phyloP scores from a whole-genome alignment of 306 rosid species.

The Vigna radiata region DNA sequence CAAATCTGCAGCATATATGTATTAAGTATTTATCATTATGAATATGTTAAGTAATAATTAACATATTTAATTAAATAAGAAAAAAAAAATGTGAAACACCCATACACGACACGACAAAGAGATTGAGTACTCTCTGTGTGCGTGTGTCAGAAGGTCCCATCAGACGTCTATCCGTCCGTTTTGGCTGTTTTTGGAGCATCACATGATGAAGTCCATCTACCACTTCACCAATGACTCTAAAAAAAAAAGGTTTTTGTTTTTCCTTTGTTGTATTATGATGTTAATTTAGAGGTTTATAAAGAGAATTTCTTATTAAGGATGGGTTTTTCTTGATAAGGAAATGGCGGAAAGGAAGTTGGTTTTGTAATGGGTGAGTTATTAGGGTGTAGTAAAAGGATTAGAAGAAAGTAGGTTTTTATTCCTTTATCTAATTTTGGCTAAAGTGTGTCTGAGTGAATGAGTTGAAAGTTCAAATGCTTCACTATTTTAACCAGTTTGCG shows the following conservation, averaged over 20 bases:
- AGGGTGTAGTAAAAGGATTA: conserved; percentile 35
- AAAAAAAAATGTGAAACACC: neutral
- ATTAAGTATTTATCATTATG: neutral
- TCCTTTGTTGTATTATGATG: neutral
- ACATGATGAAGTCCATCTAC: conserved; percentile 47
- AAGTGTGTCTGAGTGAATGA: conserved; percentile 3
- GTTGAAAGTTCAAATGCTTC: conserved; percentile 13
- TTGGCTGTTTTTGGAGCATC: conserved; percentile 64
- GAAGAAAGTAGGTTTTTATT: conserved; percentile 3
- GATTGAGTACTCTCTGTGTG: conserved; percentile 36
- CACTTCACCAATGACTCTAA: conserved; percentile 2
- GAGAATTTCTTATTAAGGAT: neutral
- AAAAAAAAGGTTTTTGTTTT: neutral
- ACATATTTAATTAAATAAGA: neutral
- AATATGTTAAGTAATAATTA: too few relatives aligned
- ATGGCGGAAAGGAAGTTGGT: neutral
- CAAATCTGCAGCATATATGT: neutral
- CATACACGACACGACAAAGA: conserved; percentile 43
- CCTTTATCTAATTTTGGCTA: conserved; percentile 39
- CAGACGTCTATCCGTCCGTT: conserved; percentile 62
- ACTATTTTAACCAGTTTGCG: conserved; percentile 18
- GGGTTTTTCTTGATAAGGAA: conserved; percentile 19
- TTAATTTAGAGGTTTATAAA: neutral
- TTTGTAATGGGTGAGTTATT: neutral
- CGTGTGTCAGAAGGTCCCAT: conserved; percentile 69